Evolutionary conservation across 768 basidiomycete genomes (phyloP).

Genomic region (Collybia mongolica): DNA sequence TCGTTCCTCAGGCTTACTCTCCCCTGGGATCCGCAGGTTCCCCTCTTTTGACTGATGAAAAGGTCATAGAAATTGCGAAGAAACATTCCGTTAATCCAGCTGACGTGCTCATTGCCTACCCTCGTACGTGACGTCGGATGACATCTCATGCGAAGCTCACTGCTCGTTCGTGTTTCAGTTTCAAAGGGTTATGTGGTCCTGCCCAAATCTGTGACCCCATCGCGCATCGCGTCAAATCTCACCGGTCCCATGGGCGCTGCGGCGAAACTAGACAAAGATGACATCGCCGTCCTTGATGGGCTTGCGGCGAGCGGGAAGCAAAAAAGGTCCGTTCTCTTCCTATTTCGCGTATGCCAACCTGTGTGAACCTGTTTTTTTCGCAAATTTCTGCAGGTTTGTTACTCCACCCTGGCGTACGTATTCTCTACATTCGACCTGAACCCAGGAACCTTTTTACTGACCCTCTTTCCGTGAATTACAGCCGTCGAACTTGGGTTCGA

Average conservation of each 20-base stretch:
- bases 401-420: conserved; percentile 70
- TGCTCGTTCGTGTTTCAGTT: conserved; percentile 34
- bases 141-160: background rate
- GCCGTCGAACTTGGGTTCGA: conserved; percentile 71
- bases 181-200: conserved; percentile 64
- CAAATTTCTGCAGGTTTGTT: conserved; percentile 40
- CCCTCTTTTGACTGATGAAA: conserved; percentile 63
- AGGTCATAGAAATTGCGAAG: conserved; percentile 55
- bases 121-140: conserved; percentile 38
- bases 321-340: conserved; percentile 40
- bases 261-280: conserved; percentile 44
- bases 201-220: conserved; percentile 75
- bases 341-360: background rate
- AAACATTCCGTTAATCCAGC: conserved; percentile 53
- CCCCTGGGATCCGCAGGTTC: conserved; percentile 73
- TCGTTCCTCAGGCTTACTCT: conserved; percentile 77
- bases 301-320: conserved; percentile 64
- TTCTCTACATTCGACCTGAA: conserved; percentile 5
- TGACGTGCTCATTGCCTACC: conserved; percentile 62
- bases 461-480: conserved; percentile 17
- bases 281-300: conserved; percentile 55
- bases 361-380: conserved; percentile 3
- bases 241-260: conserved; percentile 47
- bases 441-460: background rate
- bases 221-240: conserved; percentile 63